These are phyloP conservation scores for Ceriops decandra DNA, from an alignment of 345 rosid species.

Conservation along the genomic window DNA sequence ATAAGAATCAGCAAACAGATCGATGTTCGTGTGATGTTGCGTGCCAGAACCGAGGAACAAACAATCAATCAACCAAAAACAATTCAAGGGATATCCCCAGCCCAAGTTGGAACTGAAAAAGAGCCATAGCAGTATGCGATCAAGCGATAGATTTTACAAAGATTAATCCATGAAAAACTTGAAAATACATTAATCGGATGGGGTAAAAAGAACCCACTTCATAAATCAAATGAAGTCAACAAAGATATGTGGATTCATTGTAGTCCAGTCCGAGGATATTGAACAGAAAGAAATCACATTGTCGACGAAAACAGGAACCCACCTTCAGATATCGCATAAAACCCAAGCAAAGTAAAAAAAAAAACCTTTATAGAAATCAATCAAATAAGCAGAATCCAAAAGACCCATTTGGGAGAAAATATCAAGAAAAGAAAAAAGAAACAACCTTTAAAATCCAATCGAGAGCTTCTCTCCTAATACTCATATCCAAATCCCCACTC, in stretches of 20 bases:
- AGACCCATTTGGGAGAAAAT: not conserved
- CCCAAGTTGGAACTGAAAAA: not conserved
- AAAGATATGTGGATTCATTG: not conserved
- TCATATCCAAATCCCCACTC: conserved; percentile 52
- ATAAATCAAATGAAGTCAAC: not conserved
- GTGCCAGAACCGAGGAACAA: not conserved
- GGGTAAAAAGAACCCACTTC: not conserved
- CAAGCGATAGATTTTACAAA: not conserved
- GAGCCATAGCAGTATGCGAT: no score
- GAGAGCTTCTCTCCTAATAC: conserved; percentile 43
- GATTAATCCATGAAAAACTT: not conserved
- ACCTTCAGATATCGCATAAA: not conserved
- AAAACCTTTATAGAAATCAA: not conserved
- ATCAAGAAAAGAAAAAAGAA: conserved; percentile 4
- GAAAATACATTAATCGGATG: conserved; percentile 3
- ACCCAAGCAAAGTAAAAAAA: not conserved
- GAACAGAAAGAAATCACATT: not conserved
- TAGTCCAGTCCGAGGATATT: not conserved
- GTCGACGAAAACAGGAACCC: not conserved
- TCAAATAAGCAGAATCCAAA: not conserved
- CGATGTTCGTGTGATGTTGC: not conserved
- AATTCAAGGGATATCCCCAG: not conserved
- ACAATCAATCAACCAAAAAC: not conserved
- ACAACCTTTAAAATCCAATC: conserved; percentile 67
- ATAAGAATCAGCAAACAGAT: not conserved